These are phyloP conservation scores for Ampelocalamus luodianensis DNA, from an alignment of 176 grass and related monocot genomes.

Conservation along the genomic window DNA sequence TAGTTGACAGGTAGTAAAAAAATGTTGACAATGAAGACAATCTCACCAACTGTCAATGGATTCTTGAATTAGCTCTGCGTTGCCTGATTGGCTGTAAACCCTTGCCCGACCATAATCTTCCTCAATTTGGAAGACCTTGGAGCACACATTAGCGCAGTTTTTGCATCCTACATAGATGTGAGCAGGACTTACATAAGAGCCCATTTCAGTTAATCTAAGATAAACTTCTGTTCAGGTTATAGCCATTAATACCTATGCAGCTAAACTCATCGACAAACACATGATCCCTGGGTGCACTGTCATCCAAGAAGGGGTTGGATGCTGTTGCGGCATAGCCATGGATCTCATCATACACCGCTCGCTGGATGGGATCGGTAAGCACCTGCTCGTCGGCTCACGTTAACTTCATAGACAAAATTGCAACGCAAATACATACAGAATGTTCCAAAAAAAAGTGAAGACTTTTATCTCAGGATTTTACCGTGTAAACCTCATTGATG, in stretches of 20 bases:
- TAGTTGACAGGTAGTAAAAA: background rate
- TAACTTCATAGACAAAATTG: conserved; percentile 36
- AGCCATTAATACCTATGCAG: conserved; percentile 77
- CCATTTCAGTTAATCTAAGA: background rate
- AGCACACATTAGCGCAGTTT: conserved; percentile 93
- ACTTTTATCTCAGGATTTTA: conserved; percentile 19
- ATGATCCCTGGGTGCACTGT: conserved; percentile 76
- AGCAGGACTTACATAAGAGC: background rate
- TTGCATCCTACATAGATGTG: conserved; percentile 75
- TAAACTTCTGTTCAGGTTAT: conserved; percentile 8
- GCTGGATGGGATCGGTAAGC: conserved; percentile 87
- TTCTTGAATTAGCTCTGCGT: conserved; percentile 62
- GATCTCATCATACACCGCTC: conserved; percentile 92
- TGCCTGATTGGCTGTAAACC: conserved; percentile 78
- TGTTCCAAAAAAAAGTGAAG: background rate
- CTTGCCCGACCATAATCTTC: conserved; percentile 92
- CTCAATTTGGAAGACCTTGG: conserved; percentile 81
- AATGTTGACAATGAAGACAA: background rate
- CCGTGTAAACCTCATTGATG: conserved; percentile 95
- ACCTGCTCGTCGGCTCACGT: conserved; percentile 61
- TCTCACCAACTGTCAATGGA: conserved; percentile 94
- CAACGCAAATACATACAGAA: background rate
- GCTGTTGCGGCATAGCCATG: conserved; percentile 80
- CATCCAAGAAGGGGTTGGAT: conserved; percentile 90
- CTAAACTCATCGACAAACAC: conserved; percentile 97